Evolutionary conservation across 129 eudicot genomes (phyloP).

Genomic region (Deinandra increscens): DNA sequence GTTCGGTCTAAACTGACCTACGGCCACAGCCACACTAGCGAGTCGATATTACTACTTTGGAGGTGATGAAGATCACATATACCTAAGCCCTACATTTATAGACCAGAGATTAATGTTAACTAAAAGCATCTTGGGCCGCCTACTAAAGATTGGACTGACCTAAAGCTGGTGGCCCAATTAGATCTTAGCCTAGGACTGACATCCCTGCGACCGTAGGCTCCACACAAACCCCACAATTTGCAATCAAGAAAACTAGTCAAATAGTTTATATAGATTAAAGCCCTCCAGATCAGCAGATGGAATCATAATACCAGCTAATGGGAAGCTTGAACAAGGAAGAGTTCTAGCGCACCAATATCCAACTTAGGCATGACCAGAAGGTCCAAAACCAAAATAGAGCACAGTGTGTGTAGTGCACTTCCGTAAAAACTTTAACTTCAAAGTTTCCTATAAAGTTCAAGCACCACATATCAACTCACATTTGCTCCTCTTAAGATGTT

Average conservation of each 20-base stretch:
- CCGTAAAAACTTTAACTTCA: neutral
- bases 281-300: neutral
- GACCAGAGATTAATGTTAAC: too few species aligned
- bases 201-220: too few species aligned
- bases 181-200: too few species aligned
- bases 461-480: neutral
- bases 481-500: neutral
- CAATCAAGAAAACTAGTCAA: neutral
- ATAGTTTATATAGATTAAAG: neutral
- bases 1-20: too few species aligned
- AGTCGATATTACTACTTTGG: too few species aligned
- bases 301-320: conserved; percentile 2
- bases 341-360: conserved; percentile 6
- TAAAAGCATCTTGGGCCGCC: too few species aligned
- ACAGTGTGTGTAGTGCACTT: neutral
- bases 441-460: too few species aligned
- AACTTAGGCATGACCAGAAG: conserved; percentile 15
- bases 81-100: too few species aligned
- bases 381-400: conserved; percentile 10
- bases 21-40: too few species aligned
- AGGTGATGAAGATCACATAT: too few species aligned
- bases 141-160: too few species aligned
- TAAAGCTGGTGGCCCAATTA: too few species aligned
- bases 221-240: neutral
- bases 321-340: neutral